Evolutionary conservation across 208 protist species (phyloP).

Genomic region (Trypanosoma theileri): DNA sequence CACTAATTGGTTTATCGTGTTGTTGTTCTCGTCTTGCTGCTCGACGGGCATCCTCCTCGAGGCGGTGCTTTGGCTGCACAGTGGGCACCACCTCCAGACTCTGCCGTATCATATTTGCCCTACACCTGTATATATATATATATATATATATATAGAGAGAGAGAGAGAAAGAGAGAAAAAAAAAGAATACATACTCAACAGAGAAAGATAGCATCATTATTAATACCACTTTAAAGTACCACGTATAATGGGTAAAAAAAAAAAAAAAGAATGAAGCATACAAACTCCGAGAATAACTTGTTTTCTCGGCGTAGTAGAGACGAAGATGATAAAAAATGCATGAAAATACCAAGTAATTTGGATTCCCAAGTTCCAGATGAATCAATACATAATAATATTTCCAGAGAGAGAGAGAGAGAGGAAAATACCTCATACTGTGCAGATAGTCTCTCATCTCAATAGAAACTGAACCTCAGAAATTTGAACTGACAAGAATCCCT

Average conservation of each 20-base stretch:
- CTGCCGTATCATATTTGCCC: conserved; percentile 23
- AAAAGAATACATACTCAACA: background rate
- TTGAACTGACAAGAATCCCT: too few species aligned
- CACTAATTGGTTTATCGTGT: too few species aligned
- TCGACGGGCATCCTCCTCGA: conserved; percentile 27
- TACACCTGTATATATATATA: background rate
- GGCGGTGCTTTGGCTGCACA: conserved; percentile 25
- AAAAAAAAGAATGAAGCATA: too few species aligned
- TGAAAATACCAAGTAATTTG: background rate
- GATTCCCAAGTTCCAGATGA: background rate
- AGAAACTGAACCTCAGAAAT: too few species aligned
- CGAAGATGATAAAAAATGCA: background rate
- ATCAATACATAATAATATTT: background rate
- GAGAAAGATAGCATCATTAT: background rate
- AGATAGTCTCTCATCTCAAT: too few species aligned
- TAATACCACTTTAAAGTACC: too few species aligned
- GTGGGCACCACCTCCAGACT: conserved; percentile 26
- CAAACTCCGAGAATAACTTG: too few species aligned
- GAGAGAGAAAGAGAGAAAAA: background rate
- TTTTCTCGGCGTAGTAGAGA: too few species aligned
- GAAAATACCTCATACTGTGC: background rate
- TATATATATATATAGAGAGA: background rate
- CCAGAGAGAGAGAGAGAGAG: conserved; percentile 2
- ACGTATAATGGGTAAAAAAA: too few species aligned
- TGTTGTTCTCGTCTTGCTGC: conserved; percentile 13